Evolutionary conservation across 805 yeast genomes (phyloP).

Genomic region (Deakozyma indianensis): DNA sequence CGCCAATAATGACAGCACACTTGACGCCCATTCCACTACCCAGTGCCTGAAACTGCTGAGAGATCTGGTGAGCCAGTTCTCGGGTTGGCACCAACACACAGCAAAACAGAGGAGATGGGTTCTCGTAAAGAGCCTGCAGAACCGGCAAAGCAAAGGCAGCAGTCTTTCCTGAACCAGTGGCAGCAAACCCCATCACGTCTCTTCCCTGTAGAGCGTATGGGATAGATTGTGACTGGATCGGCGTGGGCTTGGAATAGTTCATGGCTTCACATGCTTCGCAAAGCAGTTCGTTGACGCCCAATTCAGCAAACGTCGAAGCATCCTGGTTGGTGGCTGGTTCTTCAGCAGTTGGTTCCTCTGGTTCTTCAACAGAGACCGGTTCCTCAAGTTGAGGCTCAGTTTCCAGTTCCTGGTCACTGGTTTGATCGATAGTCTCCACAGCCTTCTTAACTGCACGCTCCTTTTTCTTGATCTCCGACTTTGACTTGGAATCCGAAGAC

Average conservation of each 20-base stretch:
- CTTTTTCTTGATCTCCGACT: no score
- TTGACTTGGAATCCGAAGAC: no score
- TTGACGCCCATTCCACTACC: constrained; percentile 90
- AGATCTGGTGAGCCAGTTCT: constrained; percentile 45
- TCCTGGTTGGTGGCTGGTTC: no score
- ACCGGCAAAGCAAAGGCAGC: constrained; percentile 98
- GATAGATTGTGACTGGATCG: constrained; percentile 82
- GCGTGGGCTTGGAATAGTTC: constrained; percentile 75
- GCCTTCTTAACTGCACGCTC: no score
- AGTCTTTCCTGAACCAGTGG: constrained; percentile 96
- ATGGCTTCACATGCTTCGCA: constrained; percentile 63
- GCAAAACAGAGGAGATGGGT: constrained; percentile 77
- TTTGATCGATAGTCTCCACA: no score
- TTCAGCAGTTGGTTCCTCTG: no score
- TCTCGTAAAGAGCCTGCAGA: constrained; percentile 78
- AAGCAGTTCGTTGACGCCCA: constrained; percentile 28
- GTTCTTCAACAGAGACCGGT: no score
- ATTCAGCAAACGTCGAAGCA: constrained; percentile 6
- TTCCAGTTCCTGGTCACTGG: no score
- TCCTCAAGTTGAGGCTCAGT: no score
- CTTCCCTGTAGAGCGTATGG: constrained; percentile 85
- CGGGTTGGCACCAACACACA: constrained; percentile 70
- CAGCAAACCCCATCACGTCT: constrained; percentile 92
- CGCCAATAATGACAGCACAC: constrained; percentile 83
- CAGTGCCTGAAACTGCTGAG: constrained; percentile 88